These are phyloP conservation scores for Porphyrellus cyaneotinctus DNA, from an alignment of 768 basidiomycete genomes.

Conservation along the genomic window DNA sequence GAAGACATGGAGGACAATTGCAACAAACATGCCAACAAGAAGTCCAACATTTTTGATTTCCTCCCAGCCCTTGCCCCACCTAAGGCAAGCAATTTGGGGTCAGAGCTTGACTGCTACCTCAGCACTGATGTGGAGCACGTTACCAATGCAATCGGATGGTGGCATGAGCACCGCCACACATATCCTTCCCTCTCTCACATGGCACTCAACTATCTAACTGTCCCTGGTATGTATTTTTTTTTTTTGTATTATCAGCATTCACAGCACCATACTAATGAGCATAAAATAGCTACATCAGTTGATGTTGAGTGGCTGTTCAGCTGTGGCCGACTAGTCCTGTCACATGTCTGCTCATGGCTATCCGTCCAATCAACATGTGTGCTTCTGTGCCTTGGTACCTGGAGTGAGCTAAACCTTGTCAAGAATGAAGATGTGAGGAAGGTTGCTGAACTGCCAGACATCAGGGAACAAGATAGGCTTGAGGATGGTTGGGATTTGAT, in stretches of 20 bases:
- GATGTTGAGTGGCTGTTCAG: background rate
- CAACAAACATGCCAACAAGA: no score
- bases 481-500: no score
- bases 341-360: background rate
- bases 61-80: no score
- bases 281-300: background rate
- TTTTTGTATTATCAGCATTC: no score
- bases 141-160: background rate
- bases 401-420: background rate
- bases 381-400: background rate
- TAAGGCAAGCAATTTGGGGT: no score
- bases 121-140: background rate
- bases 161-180: background rate
- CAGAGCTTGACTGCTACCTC: background rate
- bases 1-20: no score
- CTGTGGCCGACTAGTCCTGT: background rate
- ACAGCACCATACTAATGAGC: no score
- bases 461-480: no score
- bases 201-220: background rate
- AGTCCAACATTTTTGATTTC: no score
- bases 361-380: background rate
- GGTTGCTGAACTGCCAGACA: no score
- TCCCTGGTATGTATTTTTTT: no score
- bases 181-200: background rate
- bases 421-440: background rate